phyloP scores from a whole-genome alignment of 2,329 filamentous ascomycete species.

The Tolypocladium album region DNA sequence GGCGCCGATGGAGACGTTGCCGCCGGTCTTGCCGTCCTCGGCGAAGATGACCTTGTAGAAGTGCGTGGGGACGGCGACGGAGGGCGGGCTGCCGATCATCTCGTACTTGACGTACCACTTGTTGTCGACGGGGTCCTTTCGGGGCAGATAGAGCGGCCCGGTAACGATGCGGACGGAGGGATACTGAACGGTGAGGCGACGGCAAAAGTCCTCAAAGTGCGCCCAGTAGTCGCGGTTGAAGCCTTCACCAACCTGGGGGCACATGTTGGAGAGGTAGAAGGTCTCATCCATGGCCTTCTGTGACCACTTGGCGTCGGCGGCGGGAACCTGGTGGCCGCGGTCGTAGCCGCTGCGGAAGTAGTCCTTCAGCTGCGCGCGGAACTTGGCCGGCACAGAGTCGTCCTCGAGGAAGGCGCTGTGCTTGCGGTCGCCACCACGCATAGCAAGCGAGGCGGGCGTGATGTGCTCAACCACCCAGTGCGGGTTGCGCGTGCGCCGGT shows the following conservation, averaged over 20 bases:
- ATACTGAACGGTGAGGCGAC: constrained; percentile 68
- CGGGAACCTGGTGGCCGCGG: constrained; percentile 91
- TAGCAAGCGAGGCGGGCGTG: constrained; percentile 70
- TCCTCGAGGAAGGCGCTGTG: constrained; percentile 81
- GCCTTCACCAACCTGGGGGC: constrained; percentile 92
- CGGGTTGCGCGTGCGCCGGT: constrained; percentile 83
- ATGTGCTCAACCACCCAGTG: constrained; percentile 96
- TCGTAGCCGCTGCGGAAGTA: constrained; percentile 95
- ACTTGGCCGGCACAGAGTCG: constrained; percentile 64
- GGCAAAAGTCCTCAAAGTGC: constrained; percentile 95
- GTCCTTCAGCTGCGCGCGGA: constrained; percentile 83
- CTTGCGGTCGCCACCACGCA: constrained; percentile 70
- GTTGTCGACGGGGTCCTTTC: constrained; percentile 67
- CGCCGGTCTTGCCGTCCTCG: constrained; percentile 61
- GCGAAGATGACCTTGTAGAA: constrained; percentile 99
- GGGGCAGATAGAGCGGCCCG: constrained; percentile 85
- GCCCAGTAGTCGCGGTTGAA: constrained; percentile 99
- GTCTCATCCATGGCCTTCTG: constrained; percentile 93
- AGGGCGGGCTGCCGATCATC: constrained; percentile 86
- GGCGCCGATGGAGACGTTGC: constrained; percentile 79
- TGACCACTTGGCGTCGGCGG: constrained; percentile 92
- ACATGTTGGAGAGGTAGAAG: constrained; percentile 93
- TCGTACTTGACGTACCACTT: constrained; percentile 97
- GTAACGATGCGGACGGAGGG: constrained; percentile 87
- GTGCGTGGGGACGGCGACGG: constrained; percentile 91